Conservation (phyloP, 805 yeast species). For the Aciculoconidium aculeatum region DNA sequence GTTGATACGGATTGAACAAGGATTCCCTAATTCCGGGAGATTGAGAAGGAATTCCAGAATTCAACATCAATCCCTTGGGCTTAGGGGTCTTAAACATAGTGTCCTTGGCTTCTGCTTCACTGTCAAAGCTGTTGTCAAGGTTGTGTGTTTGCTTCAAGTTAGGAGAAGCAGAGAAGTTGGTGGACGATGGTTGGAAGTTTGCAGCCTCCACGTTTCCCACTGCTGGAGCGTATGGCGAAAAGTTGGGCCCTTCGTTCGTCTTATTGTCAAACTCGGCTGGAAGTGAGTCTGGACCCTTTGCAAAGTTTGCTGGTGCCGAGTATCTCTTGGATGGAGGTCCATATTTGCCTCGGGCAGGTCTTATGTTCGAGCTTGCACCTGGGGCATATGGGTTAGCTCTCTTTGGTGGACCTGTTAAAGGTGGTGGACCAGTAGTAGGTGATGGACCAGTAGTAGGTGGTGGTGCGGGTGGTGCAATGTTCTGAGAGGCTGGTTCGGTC, state of each 20-base stretch:
- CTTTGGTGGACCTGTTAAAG: conserved; percentile 5
- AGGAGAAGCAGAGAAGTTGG: too few relatives aligned
- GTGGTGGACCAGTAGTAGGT: too few relatives aligned
- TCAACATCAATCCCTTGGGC: conserved; percentile 4
- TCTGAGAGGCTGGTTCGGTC: not conserved
- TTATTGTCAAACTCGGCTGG: not conserved
- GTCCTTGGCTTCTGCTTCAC: conserved; percentile 2
- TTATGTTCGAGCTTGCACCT: conserved; percentile 11
- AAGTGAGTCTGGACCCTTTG: not conserved
- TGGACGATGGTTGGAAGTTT: too few relatives aligned
- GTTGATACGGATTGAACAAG: conserved; percentile 24
- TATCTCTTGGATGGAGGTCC: conserved; percentile 18
- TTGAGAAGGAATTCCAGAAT: conserved; percentile 4
- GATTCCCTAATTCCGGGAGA: conserved; percentile 10
- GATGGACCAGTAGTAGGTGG: conserved; percentile 10
- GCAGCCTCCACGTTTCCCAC: too few relatives aligned
- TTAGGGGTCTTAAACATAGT: conserved; percentile 9
- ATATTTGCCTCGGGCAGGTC: conserved; percentile 17
- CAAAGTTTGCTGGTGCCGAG: conserved; percentile 7
- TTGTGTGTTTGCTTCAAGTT: conserved; percentile 2
- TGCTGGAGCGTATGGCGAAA: too few relatives aligned
- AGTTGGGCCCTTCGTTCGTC: conserved; percentile 1
- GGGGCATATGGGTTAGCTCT: conserved; percentile 36
- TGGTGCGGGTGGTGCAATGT: conserved; percentile 11
- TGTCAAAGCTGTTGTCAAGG: conserved; percentile 5